Evolutionary conservation across 306 rosid species (phyloP).

Genomic region (Casuarina cunninghamiana): DNA sequence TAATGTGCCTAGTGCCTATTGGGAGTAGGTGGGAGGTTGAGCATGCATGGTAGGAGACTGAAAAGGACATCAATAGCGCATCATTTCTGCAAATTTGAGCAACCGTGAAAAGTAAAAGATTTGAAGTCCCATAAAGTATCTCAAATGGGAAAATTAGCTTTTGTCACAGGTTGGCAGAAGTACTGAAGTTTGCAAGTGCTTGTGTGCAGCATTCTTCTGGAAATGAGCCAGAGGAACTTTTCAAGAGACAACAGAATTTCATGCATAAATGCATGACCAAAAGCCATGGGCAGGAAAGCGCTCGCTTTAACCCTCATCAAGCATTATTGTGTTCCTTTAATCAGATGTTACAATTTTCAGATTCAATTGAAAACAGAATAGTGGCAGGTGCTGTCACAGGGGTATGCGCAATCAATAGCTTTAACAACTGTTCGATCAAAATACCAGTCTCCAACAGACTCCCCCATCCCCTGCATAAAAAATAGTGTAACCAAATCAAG

Average conservation of each 20-base stretch:
- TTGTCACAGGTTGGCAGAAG: not conserved
- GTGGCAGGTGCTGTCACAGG: constrained; percentile 90
- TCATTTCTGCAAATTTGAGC: not conserved
- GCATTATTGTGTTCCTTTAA: constrained; percentile 13
- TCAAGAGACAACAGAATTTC: constrained; percentile 17
- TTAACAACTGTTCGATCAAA: constrained; percentile 58
- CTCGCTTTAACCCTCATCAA: constrained; percentile 6
- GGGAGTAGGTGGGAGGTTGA: too few relatives aligned
- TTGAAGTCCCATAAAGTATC: not conserved
- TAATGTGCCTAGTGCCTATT: too few relatives aligned
- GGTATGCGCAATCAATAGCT: constrained; percentile 82
- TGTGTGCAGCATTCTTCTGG: constrained; percentile 10
- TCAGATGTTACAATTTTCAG: constrained; percentile 30
- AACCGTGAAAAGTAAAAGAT: not conserved
- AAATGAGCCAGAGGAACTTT: constrained; percentile 18
- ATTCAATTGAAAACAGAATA: constrained; percentile 73
- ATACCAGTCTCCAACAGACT: constrained; percentile 89
- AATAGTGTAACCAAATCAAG: constrained; percentile 7
- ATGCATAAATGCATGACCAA: constrained; percentile 12
- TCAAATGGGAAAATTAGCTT: not conserved
- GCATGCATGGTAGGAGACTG: too few relatives aligned
- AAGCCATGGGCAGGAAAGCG: constrained; percentile 11
- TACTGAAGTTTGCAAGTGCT: constrained; percentile 5
- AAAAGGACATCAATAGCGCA: not conserved
- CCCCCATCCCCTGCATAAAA: constrained; percentile 62